Percentiles rank a stretch among this genome's conserved stretches.
Conservation (phyloP, 495 filamentous ascomycete genomes). For the Podospora tetraspora region DNA sequence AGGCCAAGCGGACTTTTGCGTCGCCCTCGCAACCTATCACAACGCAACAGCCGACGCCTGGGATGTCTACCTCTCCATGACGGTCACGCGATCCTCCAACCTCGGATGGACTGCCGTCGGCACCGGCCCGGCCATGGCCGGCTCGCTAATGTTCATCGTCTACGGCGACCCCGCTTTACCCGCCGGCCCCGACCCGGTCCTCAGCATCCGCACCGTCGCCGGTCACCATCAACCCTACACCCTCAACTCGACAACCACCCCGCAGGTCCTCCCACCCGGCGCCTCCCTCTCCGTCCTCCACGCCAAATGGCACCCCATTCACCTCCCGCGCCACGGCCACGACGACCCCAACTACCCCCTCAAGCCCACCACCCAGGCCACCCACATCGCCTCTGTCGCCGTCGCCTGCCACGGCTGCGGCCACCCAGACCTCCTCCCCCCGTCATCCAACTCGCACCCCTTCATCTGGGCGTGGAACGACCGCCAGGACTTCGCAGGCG, state of each 20-base stretch:
- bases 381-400: slow-evolving; percentile 16
- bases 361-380: not conserved
- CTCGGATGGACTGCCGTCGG: slow-evolving; percentile 31
- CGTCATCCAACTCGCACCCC: slow-evolving; percentile 18
- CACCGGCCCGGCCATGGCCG: slow-evolving; percentile 25
- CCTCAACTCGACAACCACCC: slow-evolving; percentile 2
- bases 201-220: slow-evolving; percentile 27
- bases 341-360: slow-evolving; percentile 9
- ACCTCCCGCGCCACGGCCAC: slow-evolving; percentile 5
- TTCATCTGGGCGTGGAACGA: slow-evolving; percentile 34
- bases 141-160: slow-evolving; percentile 30
- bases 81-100: slow-evolving; percentile 13
- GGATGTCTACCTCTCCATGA: slow-evolving; percentile 23
- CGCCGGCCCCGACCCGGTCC: slow-evolving; percentile 13
- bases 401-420: slow-evolving; percentile 25
- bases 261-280: not conserved
- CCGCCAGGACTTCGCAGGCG: slow-evolving; percentile 18
- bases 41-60: slow-evolving; percentile 22
- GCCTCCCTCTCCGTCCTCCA: slow-evolving; percentile 8
- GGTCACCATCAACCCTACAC: slow-evolving; percentile 24
- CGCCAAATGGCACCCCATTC: slow-evolving; percentile 1
- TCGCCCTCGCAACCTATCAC: slow-evolving; percentile 14
- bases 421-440: slow-evolving; percentile 10
- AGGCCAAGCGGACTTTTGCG: slow-evolving; percentile 26
- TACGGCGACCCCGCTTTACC: slow-evolving; percentile 24